These are phyloP conservation scores for Trichoderma lentiforme DNA, from an alignment of 2,329 filamentous ascomycete species.

Conservation along the genomic window DNA sequence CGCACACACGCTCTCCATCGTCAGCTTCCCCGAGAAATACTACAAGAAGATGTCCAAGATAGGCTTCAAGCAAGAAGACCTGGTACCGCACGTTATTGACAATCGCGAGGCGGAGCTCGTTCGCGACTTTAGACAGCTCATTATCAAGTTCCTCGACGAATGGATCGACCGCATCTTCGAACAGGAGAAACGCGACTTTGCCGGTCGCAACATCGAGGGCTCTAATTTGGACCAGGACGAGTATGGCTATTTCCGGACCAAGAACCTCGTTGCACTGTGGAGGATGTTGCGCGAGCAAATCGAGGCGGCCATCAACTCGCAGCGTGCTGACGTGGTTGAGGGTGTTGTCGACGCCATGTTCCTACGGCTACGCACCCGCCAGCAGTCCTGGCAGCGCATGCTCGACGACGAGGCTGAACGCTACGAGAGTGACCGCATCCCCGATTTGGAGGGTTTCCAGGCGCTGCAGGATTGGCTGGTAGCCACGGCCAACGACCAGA, in stretches of 20 bases:
- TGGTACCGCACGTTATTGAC: conserved; percentile 84
- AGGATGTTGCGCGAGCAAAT: conserved; percentile 95
- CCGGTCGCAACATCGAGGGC: conserved; percentile 68
- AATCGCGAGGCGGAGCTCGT: conserved; percentile 87
- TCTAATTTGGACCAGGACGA: conserved; percentile 80
- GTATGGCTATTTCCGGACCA: conserved; percentile 87
- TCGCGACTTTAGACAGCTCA: conserved; percentile 88
- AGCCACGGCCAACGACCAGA: conserved; percentile 96
- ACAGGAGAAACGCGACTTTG: conserved; percentile 78
- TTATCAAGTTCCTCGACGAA: conserved; percentile 92
- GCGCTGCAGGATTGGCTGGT: conserved; percentile 93
- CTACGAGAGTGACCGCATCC: conserved; percentile 58
- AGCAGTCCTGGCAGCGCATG: conserved; percentile 82
- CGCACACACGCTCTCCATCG: conserved; percentile 83
- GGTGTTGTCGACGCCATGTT: conserved; percentile 97
- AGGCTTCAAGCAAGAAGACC: conserved; percentile 71
- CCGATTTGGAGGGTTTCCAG: conserved; percentile 66
- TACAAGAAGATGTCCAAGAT: conserved; percentile 94
- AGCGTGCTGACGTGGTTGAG: conserved; percentile 86
- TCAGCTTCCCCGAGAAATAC: conserved; percentile 94
- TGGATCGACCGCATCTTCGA: conserved; percentile 94
- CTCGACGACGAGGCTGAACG: conserved; percentile 79
- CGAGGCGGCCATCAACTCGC: conserved; percentile 76
- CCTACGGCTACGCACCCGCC: conserved; percentile 74
- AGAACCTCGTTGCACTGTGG: conserved; percentile 92